Evolutionary conservation across 495 filamentous ascomycete species (phyloP).

Genomic region (Terfezia claveryi): DNA sequence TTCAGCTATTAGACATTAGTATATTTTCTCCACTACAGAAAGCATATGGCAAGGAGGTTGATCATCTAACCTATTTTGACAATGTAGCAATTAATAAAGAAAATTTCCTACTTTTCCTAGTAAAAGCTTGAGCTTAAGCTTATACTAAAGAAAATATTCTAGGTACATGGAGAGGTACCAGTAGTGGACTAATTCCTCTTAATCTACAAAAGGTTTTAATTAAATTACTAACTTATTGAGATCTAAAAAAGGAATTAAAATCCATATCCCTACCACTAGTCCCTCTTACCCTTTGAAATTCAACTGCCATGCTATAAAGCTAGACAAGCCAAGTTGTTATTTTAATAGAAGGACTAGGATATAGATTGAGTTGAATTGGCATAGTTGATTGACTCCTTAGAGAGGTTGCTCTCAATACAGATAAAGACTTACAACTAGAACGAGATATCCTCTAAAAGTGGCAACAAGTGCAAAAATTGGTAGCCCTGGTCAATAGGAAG

Average conservation of each 20-base stretch:
- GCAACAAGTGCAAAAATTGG: not conserved
- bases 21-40: slow-evolving; percentile 1
- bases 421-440: not conserved
- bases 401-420: not conserved
- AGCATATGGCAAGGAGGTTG: slow-evolving; percentile 3
- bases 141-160: not conserved
- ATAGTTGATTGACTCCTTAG: not conserved
- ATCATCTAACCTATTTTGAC: not conserved
- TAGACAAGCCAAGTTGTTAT: not conserved
- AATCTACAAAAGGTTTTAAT: not conserved
- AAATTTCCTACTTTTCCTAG: not conserved
- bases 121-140: not conserved
- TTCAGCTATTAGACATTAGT: slow-evolving; percentile 4
- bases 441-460: not conserved
- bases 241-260: too few species aligned
- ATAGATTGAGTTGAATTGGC: not conserved
- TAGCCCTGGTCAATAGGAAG: not conserved
- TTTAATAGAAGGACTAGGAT: not conserved
- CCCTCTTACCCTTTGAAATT: not conserved
- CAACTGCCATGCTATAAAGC: not conserved
- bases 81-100: not conserved
- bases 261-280: too few species aligned
- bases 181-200: not conserved
- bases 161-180: not conserved
- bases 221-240: not conserved